Evolutionary conservation across 2,329 filamentous ascomycete species (phyloP), one percentile per base, ranked within the genome.

Genomic region (Chalara sp.): DNA sequence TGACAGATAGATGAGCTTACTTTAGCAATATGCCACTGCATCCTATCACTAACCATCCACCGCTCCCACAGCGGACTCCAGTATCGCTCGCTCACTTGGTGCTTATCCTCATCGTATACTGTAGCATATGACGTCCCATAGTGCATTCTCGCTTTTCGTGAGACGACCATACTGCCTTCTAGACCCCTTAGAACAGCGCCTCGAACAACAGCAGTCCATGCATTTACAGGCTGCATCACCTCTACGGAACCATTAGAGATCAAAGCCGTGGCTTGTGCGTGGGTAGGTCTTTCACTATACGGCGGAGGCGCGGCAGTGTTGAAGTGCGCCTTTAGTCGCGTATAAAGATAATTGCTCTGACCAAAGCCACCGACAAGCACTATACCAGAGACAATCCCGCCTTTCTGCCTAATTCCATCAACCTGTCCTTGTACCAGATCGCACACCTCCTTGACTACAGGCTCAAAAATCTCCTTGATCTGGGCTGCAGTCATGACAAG

Each of bases 1-100:
- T 21, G 21, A 40, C 41, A 45, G 30, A 8, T 31, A 6, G 8
- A 10, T 6, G 32, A 39, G n/a, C 31, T 32, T 55, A 68, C 84
- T 77, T 89, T 89, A 54, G 82, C 80, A 64, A 90, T 88, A 67
- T 90, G 86, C 87, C 87, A 91, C 68, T 89, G 85, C 86, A 92
- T 90, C 45, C 87, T 76, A 66, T 91, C 85, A 44, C 79, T 83
- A 6, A 91, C 86, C 86, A 89, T 90, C 86, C 85, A 90, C 46
- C 86, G 70, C 69, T 90, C 86, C 86, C 86, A 89, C 29, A 90
- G 66, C 5, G 85, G 86, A 57, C 81, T 86, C 86, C 86, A 91
- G 63, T 91, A 91, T 47, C 86, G 72, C 65, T 90, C 87, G 42
- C 75, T 79, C 5, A 87, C 79, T 4, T 80, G 79, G 65, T 92